These are phyloP conservation scores for Pinus albicaulis DNA, from an alignment of 75 land plant species.

Conservation along the genomic window DNA sequence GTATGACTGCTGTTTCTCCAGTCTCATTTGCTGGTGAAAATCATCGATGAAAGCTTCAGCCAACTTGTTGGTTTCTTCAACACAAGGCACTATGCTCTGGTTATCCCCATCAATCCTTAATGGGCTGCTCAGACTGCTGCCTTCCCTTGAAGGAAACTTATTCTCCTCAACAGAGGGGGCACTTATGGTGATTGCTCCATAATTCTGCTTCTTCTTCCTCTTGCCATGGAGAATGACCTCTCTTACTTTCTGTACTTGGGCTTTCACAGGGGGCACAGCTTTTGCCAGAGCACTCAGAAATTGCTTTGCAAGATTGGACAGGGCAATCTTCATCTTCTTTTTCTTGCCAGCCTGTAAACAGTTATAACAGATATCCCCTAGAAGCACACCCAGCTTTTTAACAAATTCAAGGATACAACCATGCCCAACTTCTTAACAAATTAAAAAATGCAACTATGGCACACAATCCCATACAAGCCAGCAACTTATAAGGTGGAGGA, in stretches of 20 bases:
- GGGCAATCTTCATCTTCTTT: neutral
- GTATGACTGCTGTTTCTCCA: constrained; percentile 70
- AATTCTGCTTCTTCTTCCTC: neutral
- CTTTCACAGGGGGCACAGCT: neutral
- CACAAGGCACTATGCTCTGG: neutral
- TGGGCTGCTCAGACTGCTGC: neutral
- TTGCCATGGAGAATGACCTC: neutral
- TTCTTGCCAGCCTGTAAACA: too few species aligned
- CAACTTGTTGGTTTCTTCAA: constrained; percentile 40
- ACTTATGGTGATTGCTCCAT: too few species aligned
- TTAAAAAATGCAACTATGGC: too few species aligned
- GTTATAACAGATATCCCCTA: too few species aligned
- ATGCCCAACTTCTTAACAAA: too few species aligned
- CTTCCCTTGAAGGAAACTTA: neutral
- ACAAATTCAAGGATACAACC: too few species aligned
- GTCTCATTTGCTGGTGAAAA: constrained; percentile 59
- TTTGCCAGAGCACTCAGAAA: neutral
- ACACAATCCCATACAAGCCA: too few species aligned
- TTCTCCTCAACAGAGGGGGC: neutral
- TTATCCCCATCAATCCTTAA: neutral
- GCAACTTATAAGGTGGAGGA: too few species aligned
- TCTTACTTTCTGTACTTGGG: neutral
- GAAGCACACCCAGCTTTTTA: too few species aligned
- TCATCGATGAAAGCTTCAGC: constrained; percentile 61
- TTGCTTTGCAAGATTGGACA: neutral